Percentiles rank a stretch among this genome's conserved stretches.
Evolutionary conservation across 768 basidiomycete genomes (phyloP).

Genomic region (Termitomyces sp.): DNA sequence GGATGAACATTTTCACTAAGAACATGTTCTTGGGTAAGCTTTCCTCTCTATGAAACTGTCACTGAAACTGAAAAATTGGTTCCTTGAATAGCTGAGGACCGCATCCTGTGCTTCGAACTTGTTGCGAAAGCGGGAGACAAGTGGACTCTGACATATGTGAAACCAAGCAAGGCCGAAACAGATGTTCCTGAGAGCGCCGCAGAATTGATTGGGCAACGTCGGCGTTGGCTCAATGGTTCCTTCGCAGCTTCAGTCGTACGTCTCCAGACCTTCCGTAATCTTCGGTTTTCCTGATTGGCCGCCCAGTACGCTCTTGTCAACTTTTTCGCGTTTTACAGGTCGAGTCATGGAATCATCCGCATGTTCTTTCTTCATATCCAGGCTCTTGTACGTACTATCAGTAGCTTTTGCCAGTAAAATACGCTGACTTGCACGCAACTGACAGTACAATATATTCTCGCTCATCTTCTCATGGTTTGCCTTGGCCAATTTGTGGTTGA

Average conservation of each 20-base stretch:
- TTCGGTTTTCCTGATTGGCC: neutral
- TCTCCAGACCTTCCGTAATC: conserved; percentile 9
- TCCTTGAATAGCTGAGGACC: conserved; percentile 71
- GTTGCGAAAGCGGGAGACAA: conserved; percentile 83
- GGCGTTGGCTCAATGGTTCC: conserved; percentile 95
- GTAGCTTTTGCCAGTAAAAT: neutral
- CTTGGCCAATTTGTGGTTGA: conserved; percentile 88
- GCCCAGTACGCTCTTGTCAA: conserved; percentile 86
- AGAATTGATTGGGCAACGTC: conserved; percentile 91
- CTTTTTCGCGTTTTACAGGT: conserved; percentile 85
- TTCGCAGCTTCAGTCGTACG: conserved; percentile 87
- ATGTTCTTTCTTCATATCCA: conserved; percentile 98
- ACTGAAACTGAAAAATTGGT: neutral
- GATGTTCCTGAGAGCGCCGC: conserved; percentile 93
- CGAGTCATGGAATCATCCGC: conserved; percentile 81
- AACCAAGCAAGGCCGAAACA: conserved; percentile 93
- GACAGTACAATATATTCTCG: conserved; percentile 80
- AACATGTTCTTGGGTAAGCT: conserved; percentile 54
- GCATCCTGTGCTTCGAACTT: conserved; percentile 95
- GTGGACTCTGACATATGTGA: conserved; percentile 89
- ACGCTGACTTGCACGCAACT: neutral
- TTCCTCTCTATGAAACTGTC: neutral
- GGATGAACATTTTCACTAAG: conserved; percentile 97
- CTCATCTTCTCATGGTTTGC: conserved; percentile 93
- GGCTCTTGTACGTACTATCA: conserved; percentile 56